Evolutionary conservation across 2,329 filamentous ascomycete species (phyloP).

Genomic region (Botrytis hyacinthi): DNA sequence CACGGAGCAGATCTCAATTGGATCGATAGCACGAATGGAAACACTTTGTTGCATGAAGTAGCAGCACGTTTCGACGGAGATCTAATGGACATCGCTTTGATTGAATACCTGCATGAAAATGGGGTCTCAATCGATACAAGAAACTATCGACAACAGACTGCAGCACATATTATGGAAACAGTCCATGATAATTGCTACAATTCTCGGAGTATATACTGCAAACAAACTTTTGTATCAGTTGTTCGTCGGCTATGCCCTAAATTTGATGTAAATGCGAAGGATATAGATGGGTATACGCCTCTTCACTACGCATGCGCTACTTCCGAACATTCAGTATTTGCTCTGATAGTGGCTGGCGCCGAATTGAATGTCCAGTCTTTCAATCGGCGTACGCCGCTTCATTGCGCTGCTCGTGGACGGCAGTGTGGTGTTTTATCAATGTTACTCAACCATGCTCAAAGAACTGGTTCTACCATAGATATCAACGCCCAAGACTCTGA

Average conservation of each 20-base stretch:
- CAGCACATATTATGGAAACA: slow-evolving; percentile 17
- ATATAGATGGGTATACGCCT: slow-evolving; percentile 21
- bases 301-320: slow-evolving; percentile 24
- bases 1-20: slow-evolving; percentile 18
- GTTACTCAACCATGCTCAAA: slow-evolving; percentile 14
- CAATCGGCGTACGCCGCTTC: slow-evolving; percentile 22
- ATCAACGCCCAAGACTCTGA: slow-evolving; percentile 15
- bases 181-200: no score
- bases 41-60: slow-evolving; percentile 20
- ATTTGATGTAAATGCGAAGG: slow-evolving; percentile 2
- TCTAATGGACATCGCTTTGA: not conserved
- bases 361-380: slow-evolving; percentile 13
- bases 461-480: not conserved
- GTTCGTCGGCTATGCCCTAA: not conserved
- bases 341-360: slow-evolving; percentile 22
- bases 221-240: slow-evolving; percentile 2
- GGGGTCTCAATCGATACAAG: not conserved
- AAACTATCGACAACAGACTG: slow-evolving; percentile 14
- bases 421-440: slow-evolving; percentile 36
- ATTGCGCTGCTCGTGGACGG: slow-evolving; percentile 23
- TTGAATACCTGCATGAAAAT: not conserved
- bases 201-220: not conserved
- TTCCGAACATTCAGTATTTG: slow-evolving; percentile 12
- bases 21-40: slow-evolving; percentile 16
- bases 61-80: not conserved